Percentiles rank a stretch among this genome's conserved stretches.
phyloP scores from a whole-genome alignment of 202 grass and related monocot genomes.

The Alloteropsis angusta region DNA sequence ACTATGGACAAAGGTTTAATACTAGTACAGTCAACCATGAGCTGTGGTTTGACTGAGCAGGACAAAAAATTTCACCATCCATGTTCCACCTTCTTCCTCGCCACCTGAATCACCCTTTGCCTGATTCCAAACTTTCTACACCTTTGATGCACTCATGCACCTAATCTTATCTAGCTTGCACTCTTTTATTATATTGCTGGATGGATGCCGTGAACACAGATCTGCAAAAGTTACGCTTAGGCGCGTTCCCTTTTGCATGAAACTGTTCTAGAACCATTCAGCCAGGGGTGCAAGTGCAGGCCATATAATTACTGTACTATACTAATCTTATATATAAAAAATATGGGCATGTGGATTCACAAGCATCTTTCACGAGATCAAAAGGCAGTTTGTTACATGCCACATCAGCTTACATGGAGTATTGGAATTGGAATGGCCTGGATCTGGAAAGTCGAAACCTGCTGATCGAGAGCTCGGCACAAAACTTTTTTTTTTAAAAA shows the following conservation, averaged over 20 bases:
- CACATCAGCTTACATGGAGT: not conserved
- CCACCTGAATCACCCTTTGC: not conserved
- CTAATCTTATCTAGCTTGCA: not conserved
- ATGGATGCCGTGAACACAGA: not conserved
- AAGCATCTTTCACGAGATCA: not conserved
- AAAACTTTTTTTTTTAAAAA: not conserved
- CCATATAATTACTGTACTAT: not conserved
- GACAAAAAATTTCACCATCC: not conserved
- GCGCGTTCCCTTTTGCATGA: not conserved
- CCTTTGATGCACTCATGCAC: no score
- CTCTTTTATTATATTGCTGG: not conserved
- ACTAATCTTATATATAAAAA: not conserved
- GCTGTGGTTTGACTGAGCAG: conserved; percentile 16
- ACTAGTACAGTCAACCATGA: not conserved
- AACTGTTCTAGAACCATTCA: not conserved
- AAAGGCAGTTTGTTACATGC: not conserved
- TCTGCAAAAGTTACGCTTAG: not conserved
- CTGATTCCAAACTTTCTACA: not conserved
- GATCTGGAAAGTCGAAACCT: not conserved
- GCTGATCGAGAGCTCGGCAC: not conserved
- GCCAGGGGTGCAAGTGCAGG: not conserved
- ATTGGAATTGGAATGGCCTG: not conserved
- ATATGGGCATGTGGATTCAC: not conserved
- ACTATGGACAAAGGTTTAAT: conserved; percentile 11
- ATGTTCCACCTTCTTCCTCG: not conserved